A percentile compares a stretch with the other conserved stretches of the same genome.
Conservation (phyloP, 2,329 filamentous ascomycete genomes). For the Esteya vermicola region DNA sequence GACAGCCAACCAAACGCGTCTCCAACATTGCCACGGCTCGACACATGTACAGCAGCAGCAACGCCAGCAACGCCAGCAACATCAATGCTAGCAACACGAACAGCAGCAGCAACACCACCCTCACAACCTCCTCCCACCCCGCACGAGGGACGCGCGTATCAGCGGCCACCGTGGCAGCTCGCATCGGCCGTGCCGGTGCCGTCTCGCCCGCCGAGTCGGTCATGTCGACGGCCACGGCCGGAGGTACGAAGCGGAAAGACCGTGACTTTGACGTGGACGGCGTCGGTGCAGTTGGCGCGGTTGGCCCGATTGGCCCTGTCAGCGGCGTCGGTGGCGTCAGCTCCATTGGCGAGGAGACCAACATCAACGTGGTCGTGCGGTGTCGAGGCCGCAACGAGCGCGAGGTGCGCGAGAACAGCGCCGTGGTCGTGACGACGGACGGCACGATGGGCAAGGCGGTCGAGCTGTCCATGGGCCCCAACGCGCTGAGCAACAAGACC, state of each 20-base stretch:
- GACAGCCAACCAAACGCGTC: constrained; percentile 12
- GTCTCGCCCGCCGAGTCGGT: constrained; percentile 60
- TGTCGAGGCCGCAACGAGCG: constrained; percentile 87
- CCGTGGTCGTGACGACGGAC: constrained; percentile 77
- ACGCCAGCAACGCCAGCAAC: too few relatives aligned
- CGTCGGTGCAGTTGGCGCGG: too few relatives aligned
- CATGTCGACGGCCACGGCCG: constrained; percentile 40
- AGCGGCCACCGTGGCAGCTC: not conserved
- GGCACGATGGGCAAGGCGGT: constrained; percentile 77
- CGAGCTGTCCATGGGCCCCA: constrained; percentile 83
- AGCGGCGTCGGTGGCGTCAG: too few relatives aligned
- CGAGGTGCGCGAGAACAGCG: constrained; percentile 87
- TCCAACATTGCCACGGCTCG: constrained; percentile 10
- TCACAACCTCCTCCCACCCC: not conserved
- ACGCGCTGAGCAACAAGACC: constrained; percentile 84
- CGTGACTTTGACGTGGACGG: constrained; percentile 60
- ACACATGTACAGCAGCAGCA: constrained; percentile 8
- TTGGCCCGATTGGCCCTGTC: too few relatives aligned
- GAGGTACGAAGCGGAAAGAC: constrained; percentile 75
- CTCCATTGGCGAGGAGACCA: constrained; percentile 69
- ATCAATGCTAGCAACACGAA: too few relatives aligned
- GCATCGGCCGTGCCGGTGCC: constrained; percentile 27
- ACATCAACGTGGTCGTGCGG: constrained; percentile 93
- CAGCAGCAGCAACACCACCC: not conserved
- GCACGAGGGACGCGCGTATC: not conserved